These are phyloP conservation scores for Paecilomyces sp. DNA, from an alignment of 2,329 filamentous ascomycete genomes.

Conservation along the genomic window DNA sequence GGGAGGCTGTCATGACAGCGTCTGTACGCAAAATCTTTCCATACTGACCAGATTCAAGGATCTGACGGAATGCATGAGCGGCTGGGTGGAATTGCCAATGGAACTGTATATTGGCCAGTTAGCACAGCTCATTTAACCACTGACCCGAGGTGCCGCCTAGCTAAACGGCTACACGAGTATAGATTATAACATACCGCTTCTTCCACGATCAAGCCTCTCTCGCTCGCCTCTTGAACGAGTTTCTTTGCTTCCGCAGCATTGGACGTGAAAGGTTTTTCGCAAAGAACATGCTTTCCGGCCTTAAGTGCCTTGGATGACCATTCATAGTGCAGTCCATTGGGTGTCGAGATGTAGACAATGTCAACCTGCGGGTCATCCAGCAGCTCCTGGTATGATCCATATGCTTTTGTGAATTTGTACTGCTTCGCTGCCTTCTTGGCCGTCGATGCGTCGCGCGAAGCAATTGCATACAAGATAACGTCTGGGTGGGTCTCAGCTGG, in stretches of 20 bases:
- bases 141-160: background rate
- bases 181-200: slow-evolving; percentile 5
- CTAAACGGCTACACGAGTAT: background rate
- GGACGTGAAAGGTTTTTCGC: slow-evolving; percentile 46
- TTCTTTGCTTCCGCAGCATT: slow-evolving; percentile 39
- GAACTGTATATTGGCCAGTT: slow-evolving; percentile 7
- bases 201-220: slow-evolving; percentile 8
- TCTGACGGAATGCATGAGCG: slow-evolving; percentile 25
- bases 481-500: slow-evolving; percentile 49
- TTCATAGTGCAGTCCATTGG: slow-evolving; percentile 27
- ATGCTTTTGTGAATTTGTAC: slow-evolving; percentile 42
- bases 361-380: slow-evolving; percentile 17
- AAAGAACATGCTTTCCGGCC: slow-evolving; percentile 48
- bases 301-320: slow-evolving; percentile 43
- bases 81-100: slow-evolving; percentile 40
- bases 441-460: slow-evolving; percentile 42
- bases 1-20: slow-evolving; percentile 18
- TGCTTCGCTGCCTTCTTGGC: slow-evolving; percentile 45
- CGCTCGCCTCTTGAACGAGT: slow-evolving; percentile 34
- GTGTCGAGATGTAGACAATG: slow-evolving; percentile 21
- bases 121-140: background rate
- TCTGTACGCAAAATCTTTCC: slow-evolving; percentile 23
- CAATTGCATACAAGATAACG: slow-evolving; percentile 47
- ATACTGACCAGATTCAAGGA: slow-evolving; percentile 27
- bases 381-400: slow-evolving; percentile 15